phyloP scores from a whole-genome alignment of 257 asterid species.

The Scutellaria minor region DNA sequence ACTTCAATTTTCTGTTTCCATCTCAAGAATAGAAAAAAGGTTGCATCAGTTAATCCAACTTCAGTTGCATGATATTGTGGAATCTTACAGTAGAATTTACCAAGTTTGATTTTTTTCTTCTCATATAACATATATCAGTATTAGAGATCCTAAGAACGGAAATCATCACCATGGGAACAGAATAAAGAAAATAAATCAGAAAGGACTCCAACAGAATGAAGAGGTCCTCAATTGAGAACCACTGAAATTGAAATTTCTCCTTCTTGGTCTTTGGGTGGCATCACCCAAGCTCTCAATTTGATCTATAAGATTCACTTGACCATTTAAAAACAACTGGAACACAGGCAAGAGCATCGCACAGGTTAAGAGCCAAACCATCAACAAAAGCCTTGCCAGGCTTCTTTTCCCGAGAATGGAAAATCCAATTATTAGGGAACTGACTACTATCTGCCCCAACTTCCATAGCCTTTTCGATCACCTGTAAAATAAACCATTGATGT shows the following conservation, averaged over 20 bases:
- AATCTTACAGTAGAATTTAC: conserved; percentile 1
- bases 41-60: conserved; percentile 7
- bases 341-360: conserved; percentile 40
- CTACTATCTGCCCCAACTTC: conserved; percentile 94
- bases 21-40: conserved; percentile 17
- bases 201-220: conserved; percentile 21
- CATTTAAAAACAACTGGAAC: conserved; percentile 22
- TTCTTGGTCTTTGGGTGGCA: conserved; percentile 13
- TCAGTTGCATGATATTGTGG: conserved; percentile 15
- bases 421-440: conserved; percentile 92
- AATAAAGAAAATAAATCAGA: neutral
- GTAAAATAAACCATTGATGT: conserved; percentile 58
- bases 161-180: conserved; percentile 17
- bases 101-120: no score
- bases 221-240: conserved; percentile 24
- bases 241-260: neutral
- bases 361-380: conserved; percentile 91
- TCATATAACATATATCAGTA: neutral
- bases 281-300: conserved; percentile 28
- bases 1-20: conserved; percentile 32
- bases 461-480: conserved; percentile 81
- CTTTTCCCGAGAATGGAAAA: conserved; percentile 95
- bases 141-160: conserved; percentile 17
- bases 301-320: neutral
- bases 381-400: conserved; percentile 91